Conservation (phyloP, 1,284 basidiomycete genomes). For the Marasmius tenuissimus region DNA sequence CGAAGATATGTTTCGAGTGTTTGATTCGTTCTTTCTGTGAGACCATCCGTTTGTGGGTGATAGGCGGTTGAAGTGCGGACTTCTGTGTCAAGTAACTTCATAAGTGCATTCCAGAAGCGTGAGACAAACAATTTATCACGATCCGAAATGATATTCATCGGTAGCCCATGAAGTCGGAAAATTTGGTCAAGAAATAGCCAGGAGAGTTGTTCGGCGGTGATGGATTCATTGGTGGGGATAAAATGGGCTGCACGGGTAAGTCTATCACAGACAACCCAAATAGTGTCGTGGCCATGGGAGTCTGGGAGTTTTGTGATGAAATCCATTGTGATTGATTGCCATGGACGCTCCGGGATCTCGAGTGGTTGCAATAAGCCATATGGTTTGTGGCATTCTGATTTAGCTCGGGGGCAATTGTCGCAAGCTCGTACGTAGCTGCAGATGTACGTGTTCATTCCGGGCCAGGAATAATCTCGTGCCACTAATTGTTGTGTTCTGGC, state of each 20-base stretch:
- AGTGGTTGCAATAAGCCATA: constrained; percentile 26
- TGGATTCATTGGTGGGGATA: constrained; percentile 11
- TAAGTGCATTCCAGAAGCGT: constrained; percentile 27
- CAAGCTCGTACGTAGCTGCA: constrained; percentile 24
- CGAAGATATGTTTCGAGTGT: constrained; percentile 37
- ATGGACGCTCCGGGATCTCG: constrained; percentile 28
- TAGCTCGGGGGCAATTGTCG: constrained; percentile 22
- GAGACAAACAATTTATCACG: constrained; percentile 32
- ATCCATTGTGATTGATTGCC: constrained; percentile 37
- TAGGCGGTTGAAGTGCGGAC: constrained; percentile 27
- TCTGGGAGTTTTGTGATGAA: constrained; percentile 34
- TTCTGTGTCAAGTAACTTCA: constrained; percentile 19
- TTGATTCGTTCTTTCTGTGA: constrained; percentile 46
- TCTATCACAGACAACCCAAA: too few relatives aligned
- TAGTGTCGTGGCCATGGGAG: too few relatives aligned
- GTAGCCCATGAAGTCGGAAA: background rate
- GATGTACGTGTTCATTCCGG: constrained; percentile 21
- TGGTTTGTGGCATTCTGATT: constrained; percentile 18
- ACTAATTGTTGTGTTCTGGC: constrained; percentile 19
- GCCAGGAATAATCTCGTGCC: constrained; percentile 31
- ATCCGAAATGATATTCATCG: constrained; percentile 20
- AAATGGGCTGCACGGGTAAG: constrained; percentile 37
- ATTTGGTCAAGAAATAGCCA: constrained; percentile 1
- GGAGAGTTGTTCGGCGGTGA: background rate
- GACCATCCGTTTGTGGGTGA: constrained; percentile 32